Base-by-base conservation (phyloP, 2,329 filamentous ascomycete genomes). In the Pseudocercospora macadamiae region DNA sequence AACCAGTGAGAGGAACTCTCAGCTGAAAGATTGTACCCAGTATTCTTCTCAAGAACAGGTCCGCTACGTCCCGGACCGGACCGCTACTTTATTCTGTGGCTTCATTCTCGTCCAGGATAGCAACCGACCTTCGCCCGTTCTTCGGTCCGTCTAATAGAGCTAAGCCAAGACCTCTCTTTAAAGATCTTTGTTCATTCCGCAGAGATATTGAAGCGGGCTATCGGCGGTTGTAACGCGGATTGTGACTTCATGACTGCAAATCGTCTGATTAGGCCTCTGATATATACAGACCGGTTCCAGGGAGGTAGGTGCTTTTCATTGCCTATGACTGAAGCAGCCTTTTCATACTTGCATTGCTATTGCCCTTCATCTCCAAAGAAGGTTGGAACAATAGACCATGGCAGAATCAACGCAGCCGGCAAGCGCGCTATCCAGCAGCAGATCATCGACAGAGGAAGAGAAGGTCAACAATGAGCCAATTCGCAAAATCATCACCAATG, bases 221-320 rank as follows among this genome's bases (percentile, higher is more conserved):
- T 49, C 1, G 45, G 59, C 56, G 60, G 60, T 36, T 52, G 44
- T 44, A 57, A 57, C 44, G 60, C 60, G 60, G 60, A 54, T 36
- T 49, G 34, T 25, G 42, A 23, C 54, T 26, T 48, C n/a, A 28
- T 49, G 34, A 36, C 32, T 36, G 23, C 54, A 49, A 30, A 47
- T 25, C 28, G 7, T 30, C 34, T n/a, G 45, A 48, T 19, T 4
- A 25, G 49, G 21, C 37, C 54, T 44, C 21, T 12, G 19, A 34
- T 51, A 55, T 58, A 54, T 55, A 54, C 54, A 52, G n/a, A 18
- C 16, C 16, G 23, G 21, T 37, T 26, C 32, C 8, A 28, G 23
- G 28, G 28, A 55, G 57, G 51, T 59, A 49, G 59, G 45, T 55
- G 30, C 32, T 44, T 36, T 32, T 34, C 14, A 21, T 48, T 49